Evolutionary conservation across 352 stramenopile species (phyloP).

Genomic region (Globisporangium cederbergense): DNA sequence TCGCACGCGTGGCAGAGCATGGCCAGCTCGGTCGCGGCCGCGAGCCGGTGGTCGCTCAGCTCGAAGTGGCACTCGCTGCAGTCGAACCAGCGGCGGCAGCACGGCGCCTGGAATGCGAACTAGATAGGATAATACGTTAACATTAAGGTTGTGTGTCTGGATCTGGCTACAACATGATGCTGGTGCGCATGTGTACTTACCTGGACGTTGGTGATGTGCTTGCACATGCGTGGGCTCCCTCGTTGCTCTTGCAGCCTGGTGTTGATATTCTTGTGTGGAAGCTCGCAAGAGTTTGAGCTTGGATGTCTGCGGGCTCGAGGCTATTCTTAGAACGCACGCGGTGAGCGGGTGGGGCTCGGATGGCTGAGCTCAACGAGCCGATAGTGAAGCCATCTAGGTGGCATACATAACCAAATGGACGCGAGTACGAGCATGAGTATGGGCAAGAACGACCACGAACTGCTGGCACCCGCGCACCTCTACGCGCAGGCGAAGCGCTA

Average conservation of each 20-base stretch:
- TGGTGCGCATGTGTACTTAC: constrained; percentile 10
- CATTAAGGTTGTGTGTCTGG: no score
- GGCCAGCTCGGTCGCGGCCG: constrained; percentile 40
- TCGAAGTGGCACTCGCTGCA: constrained; percentile 77
- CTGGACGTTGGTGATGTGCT: constrained; percentile 38
- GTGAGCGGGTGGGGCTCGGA: no score
- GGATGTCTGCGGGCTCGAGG: no score
- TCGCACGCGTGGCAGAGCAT: constrained; percentile 70
- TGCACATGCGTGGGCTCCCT: constrained; percentile 26
- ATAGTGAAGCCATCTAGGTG: no score
- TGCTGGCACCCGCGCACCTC: constrained; percentile 46
- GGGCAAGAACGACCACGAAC: background rate
- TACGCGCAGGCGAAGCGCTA: constrained; percentile 35
- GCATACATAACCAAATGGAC: no score
- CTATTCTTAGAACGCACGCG: no score
- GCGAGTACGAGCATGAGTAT: background rate
- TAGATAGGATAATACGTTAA: no score
- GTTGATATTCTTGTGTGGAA: background rate
- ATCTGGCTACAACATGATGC: no score
- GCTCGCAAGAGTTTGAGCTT: no score
- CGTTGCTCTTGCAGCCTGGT: background rate
- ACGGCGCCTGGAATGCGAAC: constrained; percentile 60
- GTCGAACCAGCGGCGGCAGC: constrained; percentile 77
- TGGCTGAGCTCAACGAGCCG: no score
- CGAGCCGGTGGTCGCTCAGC: constrained; percentile 50